A percentile compares a stretch with the other conserved stretches of the same genome.
Evolutionary conservation across 2,329 filamentous ascomycete species (phyloP).

Genomic region (Helotiales sp.): DNA sequence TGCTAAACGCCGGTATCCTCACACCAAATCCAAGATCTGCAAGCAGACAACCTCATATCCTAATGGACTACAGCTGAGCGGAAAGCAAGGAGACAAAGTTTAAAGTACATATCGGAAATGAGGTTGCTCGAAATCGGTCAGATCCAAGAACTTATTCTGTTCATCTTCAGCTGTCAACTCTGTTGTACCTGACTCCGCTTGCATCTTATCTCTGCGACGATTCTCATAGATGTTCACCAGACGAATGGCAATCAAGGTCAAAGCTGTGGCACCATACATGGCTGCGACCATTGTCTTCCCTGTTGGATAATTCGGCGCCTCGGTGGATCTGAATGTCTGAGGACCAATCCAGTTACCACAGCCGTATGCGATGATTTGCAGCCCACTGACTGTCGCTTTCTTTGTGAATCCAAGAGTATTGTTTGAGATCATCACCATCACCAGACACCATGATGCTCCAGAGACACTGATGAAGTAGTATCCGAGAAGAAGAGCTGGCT

Average conservation of each 20-base stretch:
- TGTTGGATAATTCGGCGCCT: slow-evolving; percentile 1
- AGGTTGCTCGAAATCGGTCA: slow-evolving; percentile 59
- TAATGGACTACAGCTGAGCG: too few relatives aligned
- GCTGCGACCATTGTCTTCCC: slow-evolving; percentile 38
- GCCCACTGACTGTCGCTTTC: slow-evolving; percentile 14
- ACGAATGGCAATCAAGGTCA: slow-evolving; percentile 39
- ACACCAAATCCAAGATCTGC: background rate
- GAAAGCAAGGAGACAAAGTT: too few relatives aligned
- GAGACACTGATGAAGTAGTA: slow-evolving; percentile 34
- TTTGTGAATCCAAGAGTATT: slow-evolving; percentile 7
- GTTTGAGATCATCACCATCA: background rate
- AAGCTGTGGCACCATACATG: slow-evolving; percentile 39
- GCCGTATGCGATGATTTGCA: slow-evolving; percentile 11
- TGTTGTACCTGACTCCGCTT: slow-evolving; percentile 30
- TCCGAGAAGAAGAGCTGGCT: slow-evolving; percentile 23
- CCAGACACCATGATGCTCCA: background rate
- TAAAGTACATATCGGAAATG: slow-evolving; percentile 54
- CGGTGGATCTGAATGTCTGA: slow-evolving; percentile 30
- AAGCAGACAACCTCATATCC: too few relatives aligned
- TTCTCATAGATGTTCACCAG: slow-evolving; percentile 44
- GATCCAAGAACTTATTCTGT: slow-evolving; percentile 42
- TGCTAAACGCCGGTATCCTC: background rate
- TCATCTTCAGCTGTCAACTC: slow-evolving; percentile 36
- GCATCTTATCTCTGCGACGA: slow-evolving; percentile 41
- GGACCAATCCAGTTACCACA: slow-evolving; percentile 14